A percentile compares a stretch with the other conserved stretches of the same genome.
These are phyloP conservation scores for Termitomyces eurrhizus DNA, from an alignment of 768 basidiomycete species.

Conservation along the genomic window DNA sequence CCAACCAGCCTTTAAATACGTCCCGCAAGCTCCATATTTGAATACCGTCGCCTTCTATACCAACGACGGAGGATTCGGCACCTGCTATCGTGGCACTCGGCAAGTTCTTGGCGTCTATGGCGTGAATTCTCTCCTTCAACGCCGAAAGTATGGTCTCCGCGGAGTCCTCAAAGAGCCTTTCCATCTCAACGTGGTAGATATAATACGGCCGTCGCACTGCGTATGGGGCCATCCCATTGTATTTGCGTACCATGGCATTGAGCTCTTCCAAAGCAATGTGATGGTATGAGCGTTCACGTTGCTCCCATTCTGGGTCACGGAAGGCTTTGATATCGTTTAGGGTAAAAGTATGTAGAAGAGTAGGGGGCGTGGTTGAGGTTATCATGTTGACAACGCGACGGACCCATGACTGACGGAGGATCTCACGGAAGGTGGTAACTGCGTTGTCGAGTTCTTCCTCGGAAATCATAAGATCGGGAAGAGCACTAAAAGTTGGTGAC, in stretches of 20 bases:
- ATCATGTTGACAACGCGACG: conserved; percentile 68
- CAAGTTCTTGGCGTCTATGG: background rate
- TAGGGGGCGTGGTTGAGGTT: conserved; percentile 38
- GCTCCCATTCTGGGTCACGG: conserved; percentile 70
- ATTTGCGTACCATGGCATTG: conserved; percentile 72
- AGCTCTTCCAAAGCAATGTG: conserved; percentile 64
- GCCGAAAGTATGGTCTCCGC: conserved; percentile 48
- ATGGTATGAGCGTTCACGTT: conserved; percentile 63
- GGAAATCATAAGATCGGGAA: background rate
- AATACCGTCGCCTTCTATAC: background rate
- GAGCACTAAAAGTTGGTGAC: conserved; percentile 14
- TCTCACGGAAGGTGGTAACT: conserved; percentile 55
- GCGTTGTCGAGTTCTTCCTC: conserved; percentile 62
- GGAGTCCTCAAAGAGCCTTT: conserved; percentile 44
- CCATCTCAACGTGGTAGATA: conserved; percentile 53
- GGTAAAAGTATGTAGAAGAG: conserved; percentile 32
- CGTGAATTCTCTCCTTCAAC: conserved; percentile 26
- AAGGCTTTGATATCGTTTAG: conserved; percentile 34
- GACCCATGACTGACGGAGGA: conserved; percentile 67
- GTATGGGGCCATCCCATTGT: conserved; percentile 79
- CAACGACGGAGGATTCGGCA: background rate
- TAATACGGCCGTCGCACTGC: conserved; percentile 67
- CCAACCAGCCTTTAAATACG: conserved; percentile 8
- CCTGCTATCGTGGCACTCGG: background rate
- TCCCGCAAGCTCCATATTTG: conserved; percentile 10